These are phyloP conservation scores for Ammopiptanthus mongolicus DNA, from an alignment of 306 rosid species.

Conservation along the genomic window DNA sequence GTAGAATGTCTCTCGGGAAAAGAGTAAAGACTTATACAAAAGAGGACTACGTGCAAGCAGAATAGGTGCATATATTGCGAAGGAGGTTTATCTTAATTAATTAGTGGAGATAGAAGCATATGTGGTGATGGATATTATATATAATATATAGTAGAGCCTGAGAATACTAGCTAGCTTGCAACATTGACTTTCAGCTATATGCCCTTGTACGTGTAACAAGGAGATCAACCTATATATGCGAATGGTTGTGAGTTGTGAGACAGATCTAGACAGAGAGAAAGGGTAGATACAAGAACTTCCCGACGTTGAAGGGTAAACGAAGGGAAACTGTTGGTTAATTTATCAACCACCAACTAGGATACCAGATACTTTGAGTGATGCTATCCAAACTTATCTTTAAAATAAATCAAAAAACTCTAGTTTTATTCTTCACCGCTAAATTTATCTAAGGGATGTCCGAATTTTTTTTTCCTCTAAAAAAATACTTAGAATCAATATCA, in stretches of 20 bases:
- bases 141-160: not conserved
- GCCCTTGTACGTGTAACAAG: not conserved
- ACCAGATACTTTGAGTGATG: not conserved
- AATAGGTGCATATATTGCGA: too few relatives aligned
- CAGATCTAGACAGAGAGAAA: not conserved
- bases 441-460: not conserved
- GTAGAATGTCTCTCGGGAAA: not conserved
- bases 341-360: not conserved
- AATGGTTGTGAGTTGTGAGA: not conserved
- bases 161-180: conserved; percentile 8
- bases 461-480: not conserved
- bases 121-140: not conserved
- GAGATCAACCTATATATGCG: not conserved
- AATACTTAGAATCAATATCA: not conserved
- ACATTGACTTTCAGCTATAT: conserved; percentile 31
- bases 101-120: not conserved
- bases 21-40: not conserved
- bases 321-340: not conserved
- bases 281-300: conserved; percentile 19
- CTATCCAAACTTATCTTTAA: too few relatives aligned
- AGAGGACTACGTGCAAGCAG: not conserved
- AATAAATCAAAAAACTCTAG: not conserved
- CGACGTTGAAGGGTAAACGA: conserved; percentile 30
- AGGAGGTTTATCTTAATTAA: not conserved
- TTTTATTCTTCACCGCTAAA: not conserved